These are phyloP conservation scores for Podila minutissima DNA, from an alignment of 192 early-diverging fungal genomes.

Conservation along the genomic window DNA sequence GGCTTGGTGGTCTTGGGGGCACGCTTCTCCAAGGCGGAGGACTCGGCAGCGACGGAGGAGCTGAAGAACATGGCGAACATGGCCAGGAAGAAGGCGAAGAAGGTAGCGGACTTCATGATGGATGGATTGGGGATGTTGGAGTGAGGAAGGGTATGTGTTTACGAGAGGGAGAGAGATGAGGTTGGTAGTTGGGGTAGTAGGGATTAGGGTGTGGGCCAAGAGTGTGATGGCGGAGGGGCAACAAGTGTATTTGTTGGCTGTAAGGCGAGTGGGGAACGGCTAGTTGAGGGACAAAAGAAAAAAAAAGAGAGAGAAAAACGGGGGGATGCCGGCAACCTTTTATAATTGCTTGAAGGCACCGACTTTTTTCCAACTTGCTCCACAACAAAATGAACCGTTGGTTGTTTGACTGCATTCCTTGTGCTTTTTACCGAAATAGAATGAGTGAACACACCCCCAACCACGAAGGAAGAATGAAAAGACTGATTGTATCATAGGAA, in stretches of 20 bases:
- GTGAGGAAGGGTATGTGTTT: not conserved
- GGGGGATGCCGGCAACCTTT: not conserved
- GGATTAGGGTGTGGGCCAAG: constrained; percentile 1
- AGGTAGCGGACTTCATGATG: constrained; percentile 38
- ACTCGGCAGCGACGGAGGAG: constrained; percentile 2
- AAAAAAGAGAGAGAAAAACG: no score
- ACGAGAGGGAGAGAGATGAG: not conserved
- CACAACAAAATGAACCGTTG: not conserved
- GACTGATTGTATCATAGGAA: no score
- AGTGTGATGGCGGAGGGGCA: constrained; percentile 9
- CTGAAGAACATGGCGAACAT: constrained; percentile 48
- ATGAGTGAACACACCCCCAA: no score
- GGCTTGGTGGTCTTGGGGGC: constrained; percentile 1
- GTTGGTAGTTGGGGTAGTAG: not conserved
- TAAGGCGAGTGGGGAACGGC: not conserved
- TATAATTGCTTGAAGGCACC: not conserved
- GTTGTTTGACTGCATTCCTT: not conserved
- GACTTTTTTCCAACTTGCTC: no score
- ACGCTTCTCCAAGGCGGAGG: constrained; percentile 27
- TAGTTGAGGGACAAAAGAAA: constrained; percentile 1
- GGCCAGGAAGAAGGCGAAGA: constrained; percentile 46
- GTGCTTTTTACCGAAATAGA: no score
- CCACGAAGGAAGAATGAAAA: no score
- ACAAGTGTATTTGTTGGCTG: not conserved
- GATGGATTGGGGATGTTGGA: not conserved